Evolutionary conservation across 129 eudicot genomes (phyloP).

Genomic region (Flaveria brownii): DNA sequence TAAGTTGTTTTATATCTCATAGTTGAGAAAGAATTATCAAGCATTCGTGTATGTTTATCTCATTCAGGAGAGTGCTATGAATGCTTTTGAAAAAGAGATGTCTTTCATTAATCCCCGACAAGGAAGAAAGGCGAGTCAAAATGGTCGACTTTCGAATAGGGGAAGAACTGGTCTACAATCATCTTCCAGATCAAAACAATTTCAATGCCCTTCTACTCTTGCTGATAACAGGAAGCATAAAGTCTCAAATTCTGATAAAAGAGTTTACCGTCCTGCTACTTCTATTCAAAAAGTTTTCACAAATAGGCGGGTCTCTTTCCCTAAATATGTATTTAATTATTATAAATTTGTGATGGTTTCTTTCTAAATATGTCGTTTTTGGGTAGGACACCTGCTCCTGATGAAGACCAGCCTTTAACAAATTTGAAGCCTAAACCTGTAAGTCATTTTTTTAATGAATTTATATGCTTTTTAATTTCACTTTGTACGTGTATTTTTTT

Average conservation of each 20-base stretch:
- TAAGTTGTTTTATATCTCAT: conserved; percentile 11
- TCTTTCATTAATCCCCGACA: conserved; percentile 32
- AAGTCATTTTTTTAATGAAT: conserved; percentile 28
- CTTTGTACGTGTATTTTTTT: neutral
- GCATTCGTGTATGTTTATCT: conserved; percentile 1
- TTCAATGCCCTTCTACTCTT: conserved; percentile 34
- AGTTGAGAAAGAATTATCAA: neutral
- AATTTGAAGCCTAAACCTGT: conserved; percentile 44
- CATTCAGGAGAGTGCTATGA: conserved; percentile 31
- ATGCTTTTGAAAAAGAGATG: conserved; percentile 43
- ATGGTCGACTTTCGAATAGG: conserved; percentile 22
- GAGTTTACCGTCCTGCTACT: conserved; percentile 34
- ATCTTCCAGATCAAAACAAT: conserved; percentile 43
- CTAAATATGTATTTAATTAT: conserved; percentile 40
- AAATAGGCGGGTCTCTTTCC: conserved; percentile 23
- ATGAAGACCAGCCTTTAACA: conserved; percentile 26
- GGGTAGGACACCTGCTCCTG: conserved; percentile 37
- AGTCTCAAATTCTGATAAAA: conserved; percentile 31
- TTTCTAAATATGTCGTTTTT: conserved; percentile 6
- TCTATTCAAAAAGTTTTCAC: conserved; percentile 25
- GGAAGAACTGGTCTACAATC: conserved; percentile 18
- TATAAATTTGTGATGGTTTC: neutral
- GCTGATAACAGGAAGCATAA: conserved; percentile 31
- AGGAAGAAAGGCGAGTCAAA: conserved; percentile 29
- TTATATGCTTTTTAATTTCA: conserved; percentile 4